These are phyloP conservation scores for Cyphellophora attinorum DNA, from an alignment of 2,329 filamentous ascomycete species.

Conservation along the genomic window DNA sequence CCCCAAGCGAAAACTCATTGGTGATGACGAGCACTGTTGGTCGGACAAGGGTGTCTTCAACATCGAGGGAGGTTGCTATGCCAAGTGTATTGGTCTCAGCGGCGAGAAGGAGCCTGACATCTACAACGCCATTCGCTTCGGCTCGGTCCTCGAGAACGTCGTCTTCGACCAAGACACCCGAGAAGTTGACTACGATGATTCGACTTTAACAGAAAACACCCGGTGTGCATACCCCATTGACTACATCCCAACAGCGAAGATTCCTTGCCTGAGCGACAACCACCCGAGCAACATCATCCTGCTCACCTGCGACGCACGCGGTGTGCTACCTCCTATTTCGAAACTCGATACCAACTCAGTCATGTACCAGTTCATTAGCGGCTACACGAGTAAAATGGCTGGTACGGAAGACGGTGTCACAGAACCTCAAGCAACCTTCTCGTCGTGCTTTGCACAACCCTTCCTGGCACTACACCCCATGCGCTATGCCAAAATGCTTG, in stretches of 20 bases:
- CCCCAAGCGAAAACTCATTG: conserved; percentile 90
- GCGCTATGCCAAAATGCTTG: conserved; percentile 97
- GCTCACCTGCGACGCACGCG: conserved; percentile 93
- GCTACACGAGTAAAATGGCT: conserved; percentile 99
- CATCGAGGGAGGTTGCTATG: conserved; percentile 99
- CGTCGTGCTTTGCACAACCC: conserved; percentile 96
- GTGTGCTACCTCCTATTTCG: conserved; percentile 94
- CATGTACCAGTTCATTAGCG: conserved; percentile 99
- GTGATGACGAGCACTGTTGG: conserved; percentile 99
- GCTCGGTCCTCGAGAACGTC: conserved; percentile 95
- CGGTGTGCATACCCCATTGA: conserved; percentile 98
- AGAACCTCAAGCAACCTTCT: conserved; percentile 97
- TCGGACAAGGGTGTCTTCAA: conserved; percentile 95
- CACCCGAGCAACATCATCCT: conserved; percentile 97
- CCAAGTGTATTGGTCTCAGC: conserved; percentile 95
- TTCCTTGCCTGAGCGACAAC: conserved; percentile 77
- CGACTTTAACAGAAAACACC: conserved; percentile 94
- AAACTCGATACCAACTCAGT: conserved; percentile 91
- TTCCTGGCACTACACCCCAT: conserved; percentile 99
- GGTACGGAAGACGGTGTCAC: conserved; percentile 95
- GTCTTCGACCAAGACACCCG: conserved; percentile 89
- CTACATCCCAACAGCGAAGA: conserved; percentile 98
- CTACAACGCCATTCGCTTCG: conserved; percentile 88
- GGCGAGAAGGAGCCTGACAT: conserved; percentile 99
- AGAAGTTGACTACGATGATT: conserved; percentile 89